These are phyloP conservation scores for Phytophthora pluvialis DNA, from an alignment of 352 stramenopile species.

Conservation along the genomic window DNA sequence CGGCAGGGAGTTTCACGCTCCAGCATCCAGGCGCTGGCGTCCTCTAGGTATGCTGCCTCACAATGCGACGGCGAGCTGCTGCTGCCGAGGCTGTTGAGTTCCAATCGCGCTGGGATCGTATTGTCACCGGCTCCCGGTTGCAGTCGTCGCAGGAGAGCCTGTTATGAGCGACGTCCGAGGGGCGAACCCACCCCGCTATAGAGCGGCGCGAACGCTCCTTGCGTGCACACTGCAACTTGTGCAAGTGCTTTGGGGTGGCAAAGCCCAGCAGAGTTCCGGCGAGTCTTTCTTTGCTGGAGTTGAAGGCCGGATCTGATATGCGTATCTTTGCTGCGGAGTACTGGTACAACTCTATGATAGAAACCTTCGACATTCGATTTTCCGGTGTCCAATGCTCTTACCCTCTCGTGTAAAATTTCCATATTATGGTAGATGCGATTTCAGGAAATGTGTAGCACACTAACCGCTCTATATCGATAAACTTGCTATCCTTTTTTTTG, in stretches of 20 bases:
- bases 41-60: no score
- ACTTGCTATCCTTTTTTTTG: no score
- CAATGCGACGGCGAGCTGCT: constrained; percentile 6
- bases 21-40: no score
- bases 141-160: neutral
- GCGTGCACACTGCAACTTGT: constrained; percentile 2
- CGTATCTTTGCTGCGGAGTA: constrained; percentile 17
- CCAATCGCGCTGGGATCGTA: constrained; percentile 5
- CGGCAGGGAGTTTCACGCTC: constrained; percentile 3
- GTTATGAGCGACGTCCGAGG: neutral
- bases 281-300: constrained; percentile 3
- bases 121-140: constrained; percentile 1
- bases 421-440: no score
- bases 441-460: no score
- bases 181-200: constrained; percentile 8
- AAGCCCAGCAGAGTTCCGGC: neutral
- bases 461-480: no score
- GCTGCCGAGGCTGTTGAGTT: neutral
- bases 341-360: constrained; percentile 23
- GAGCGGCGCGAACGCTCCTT: neutral
- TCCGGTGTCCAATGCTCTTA: constrained; percentile 6
- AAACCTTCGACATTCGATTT: constrained; percentile 1
- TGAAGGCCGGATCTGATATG: constrained; percentile 9
- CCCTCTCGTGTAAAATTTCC: no score
- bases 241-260: constrained; percentile 1